Base-by-base conservation (phyloP, 2,329 filamentous ascomycete genomes). In the Botrytis fabae region DNA sequence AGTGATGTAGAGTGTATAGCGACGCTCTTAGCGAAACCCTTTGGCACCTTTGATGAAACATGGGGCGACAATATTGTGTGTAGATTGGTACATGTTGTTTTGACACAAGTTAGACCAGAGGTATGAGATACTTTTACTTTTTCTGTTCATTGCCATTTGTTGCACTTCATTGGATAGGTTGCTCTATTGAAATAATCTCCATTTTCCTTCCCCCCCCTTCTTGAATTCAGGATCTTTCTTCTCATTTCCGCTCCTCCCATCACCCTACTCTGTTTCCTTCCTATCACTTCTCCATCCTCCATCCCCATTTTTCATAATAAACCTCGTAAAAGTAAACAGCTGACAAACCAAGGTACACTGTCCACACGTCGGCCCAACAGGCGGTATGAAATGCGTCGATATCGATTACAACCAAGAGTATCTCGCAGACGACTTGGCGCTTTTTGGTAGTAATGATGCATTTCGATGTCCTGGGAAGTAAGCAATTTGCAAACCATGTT, bases 21-120 rank as follows among this genome's bases (percentile, higher is more conserved):
- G n/a, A 28, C 18, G 16, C 38, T 69, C 9, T 25, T 40, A 10
- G 9, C 18, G 25, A 61, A 83, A 77, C 74, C 77, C 0, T 84
- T 82, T 71, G 83, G 83, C 1, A 82, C 76, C 46, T 85, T 83
- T 70, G 82, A 84, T 69, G 81, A 84, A 74, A 81, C 81, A 0
- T 85, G 83, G 82, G 83, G 82, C 16, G 83, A 85, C 74, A 84
- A 84, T 69, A 76, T 85, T 14, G 83, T 83, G 40, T 85, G 83
- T 75, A 78, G 83, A 3, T 80, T 78, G 12, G 82, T 85, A 59
- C 84, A 85, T 75, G 73, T 84, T 40, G 78, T 85, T 32, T 78
- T 85, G 12, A 70, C 73, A 4, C 44, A 46, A 5, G 69, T 75
- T n/a, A 62, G 68, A 51, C 35, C 35, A 7, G 65, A 69, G 44